Evolutionary conservation across 306 rosid genomes (phyloP).

Genomic region (Glycine tomentella): DNA sequence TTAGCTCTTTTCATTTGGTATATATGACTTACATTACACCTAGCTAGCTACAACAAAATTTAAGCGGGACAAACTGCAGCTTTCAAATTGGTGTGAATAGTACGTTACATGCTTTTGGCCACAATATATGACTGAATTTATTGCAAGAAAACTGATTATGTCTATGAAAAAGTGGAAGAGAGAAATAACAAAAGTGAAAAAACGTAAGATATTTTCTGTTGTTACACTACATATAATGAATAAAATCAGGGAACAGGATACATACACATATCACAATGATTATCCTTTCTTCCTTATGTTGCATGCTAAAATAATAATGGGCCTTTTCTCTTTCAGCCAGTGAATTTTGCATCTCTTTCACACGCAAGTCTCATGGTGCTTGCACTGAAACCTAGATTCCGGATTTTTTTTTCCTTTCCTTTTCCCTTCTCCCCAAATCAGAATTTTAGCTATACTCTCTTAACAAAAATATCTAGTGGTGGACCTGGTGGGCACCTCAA

Average conservation of each 20-base stretch:
- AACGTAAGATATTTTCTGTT: constrained; percentile 42
- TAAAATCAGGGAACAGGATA: constrained; percentile 50
- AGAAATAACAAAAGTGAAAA: constrained; percentile 32
- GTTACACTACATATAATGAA: constrained; percentile 46
- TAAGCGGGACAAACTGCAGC: neutral
- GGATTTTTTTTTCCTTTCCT: neutral
- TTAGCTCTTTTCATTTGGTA: constrained; percentile 28
- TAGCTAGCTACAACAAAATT: constrained; percentile 12
- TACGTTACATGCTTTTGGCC: constrained; percentile 41
- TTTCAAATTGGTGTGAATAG: constrained; percentile 49
- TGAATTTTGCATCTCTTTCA: constrained; percentile 54
- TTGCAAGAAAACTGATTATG: constrained; percentile 46
- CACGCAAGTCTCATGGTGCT: constrained; percentile 51
- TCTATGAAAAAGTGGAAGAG: constrained; percentile 36
- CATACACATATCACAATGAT: constrained; percentile 46
- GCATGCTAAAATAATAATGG: constrained; percentile 62
- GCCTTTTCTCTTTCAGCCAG: constrained; percentile 56
- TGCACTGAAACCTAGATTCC: constrained; percentile 56
- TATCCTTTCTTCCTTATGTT: constrained; percentile 56
- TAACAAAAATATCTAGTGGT: constrained; percentile 42
- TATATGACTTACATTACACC: neutral
- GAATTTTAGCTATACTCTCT: constrained; percentile 45
- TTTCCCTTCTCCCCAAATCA: constrained; percentile 9
- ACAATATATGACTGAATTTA: constrained; percentile 45
- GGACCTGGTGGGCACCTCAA: constrained; percentile 46